phyloP scores from a whole-genome alignment of 2,329 filamentous ascomycete species.

The Cladosporium sp. region DNA sequence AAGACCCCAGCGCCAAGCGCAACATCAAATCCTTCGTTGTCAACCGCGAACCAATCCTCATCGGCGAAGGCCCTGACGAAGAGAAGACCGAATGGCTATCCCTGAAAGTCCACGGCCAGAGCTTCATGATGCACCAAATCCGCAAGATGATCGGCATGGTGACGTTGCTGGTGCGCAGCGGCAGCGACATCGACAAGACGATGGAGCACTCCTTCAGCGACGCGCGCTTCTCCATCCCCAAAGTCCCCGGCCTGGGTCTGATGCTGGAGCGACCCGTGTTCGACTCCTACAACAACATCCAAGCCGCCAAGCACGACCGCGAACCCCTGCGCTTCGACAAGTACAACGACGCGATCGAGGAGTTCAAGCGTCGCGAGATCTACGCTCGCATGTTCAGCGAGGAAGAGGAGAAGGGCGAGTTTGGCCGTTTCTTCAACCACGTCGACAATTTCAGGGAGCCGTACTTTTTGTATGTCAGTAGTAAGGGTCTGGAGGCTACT shows the following conservation, averaged over 20 bases:
- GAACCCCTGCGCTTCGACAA: conserved; percentile 74
- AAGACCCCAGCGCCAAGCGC: conserved; percentile 79
- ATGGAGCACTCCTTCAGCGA: conserved; percentile 72
- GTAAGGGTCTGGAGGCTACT: conserved; percentile 44
- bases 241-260: conserved; percentile 84
- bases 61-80: conserved; percentile 29
- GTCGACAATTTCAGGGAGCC: conserved; percentile 48
- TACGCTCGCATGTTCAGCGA: conserved; percentile 88
- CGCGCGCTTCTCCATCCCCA: conserved; percentile 77
- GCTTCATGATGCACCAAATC: conserved; percentile 99
- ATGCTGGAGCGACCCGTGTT: conserved; percentile 90
- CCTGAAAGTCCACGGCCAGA: conserved; percentile 93
- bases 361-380: conserved; percentile 89
- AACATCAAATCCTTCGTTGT: conserved; percentile 90
- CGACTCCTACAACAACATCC: conserved; percentile 76
- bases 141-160: conserved; percentile 98
- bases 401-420: conserved; percentile 79
- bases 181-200: conserved; percentile 61
- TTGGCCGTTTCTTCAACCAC: conserved; percentile 45
- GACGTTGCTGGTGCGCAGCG: conserved; percentile 77
- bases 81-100: conserved; percentile 88
- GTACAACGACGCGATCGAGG: conserved; percentile 72
- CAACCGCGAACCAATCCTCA: conserved; percentile 57
- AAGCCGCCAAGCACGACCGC: conserved; percentile 58
- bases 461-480: conserved; percentile 47